Percentiles rank a stretch among this genome's conserved stretches.
Evolutionary conservation across 306 rosid species (phyloP).

Genomic region (Cucumis melo): DNA sequence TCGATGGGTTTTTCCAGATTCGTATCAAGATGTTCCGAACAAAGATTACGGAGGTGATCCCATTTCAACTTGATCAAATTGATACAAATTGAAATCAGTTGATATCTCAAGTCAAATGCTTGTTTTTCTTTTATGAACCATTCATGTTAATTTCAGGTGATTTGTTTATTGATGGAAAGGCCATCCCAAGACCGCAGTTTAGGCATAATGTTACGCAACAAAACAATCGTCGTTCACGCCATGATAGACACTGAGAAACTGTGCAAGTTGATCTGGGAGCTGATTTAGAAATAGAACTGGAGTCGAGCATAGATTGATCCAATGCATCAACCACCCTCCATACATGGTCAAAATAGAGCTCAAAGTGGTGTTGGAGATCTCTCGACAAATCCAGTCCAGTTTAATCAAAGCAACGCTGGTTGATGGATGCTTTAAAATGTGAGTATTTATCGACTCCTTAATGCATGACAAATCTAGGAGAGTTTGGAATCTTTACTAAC

Average conservation of each 20-base stretch:
- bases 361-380: constrained; percentile 11
- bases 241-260: constrained; percentile 51
- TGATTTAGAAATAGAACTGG: constrained; percentile 30
- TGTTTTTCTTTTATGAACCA: neutral
- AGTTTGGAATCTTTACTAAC: too few relatives aligned
- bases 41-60: constrained; percentile 85
- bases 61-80: neutral
- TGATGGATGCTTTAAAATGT: neutral
- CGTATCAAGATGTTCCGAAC: constrained; percentile 80
- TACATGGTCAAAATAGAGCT: constrained; percentile 15
- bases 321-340: constrained; percentile 21
- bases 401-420: constrained; percentile 8
- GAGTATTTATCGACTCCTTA: neutral
- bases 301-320: constrained; percentile 28
- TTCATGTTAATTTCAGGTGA: constrained; percentile 41
- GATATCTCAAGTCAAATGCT: neutral
- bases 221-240: constrained; percentile 65
- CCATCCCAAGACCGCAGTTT: constrained; percentile 75
- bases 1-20: constrained; percentile 93
- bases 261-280: constrained; percentile 52
- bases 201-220: constrained; percentile 48
- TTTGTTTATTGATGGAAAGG: constrained; percentile 71
- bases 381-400: constrained; percentile 1
- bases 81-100: neutral
- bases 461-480: too few relatives aligned